Conservation (phyloP, 371 early-diverging fungal genomes). For the Globomyces sp. region DNA sequence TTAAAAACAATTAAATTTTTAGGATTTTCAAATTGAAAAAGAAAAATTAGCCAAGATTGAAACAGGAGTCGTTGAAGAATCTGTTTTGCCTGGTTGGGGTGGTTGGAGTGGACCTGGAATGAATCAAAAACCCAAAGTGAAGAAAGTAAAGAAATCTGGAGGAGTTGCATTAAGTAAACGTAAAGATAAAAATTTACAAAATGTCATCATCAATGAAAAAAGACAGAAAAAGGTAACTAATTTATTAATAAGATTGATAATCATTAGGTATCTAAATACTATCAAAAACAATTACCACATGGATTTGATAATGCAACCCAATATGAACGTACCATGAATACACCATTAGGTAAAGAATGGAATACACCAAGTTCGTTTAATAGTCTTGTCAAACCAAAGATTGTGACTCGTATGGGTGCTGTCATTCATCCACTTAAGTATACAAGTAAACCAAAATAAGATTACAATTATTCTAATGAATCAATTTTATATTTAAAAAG, state of each 20-base stretch:
- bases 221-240: constrained; percentile 65
- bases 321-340: constrained; percentile 79
- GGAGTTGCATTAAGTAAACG: constrained; percentile 69
- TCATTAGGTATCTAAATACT: constrained; percentile 66
- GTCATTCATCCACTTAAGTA: constrained; percentile 78
- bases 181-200: constrained; percentile 73
- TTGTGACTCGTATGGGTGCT: constrained; percentile 79
- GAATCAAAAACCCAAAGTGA: constrained; percentile 57
- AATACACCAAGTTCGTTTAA: constrained; percentile 73
- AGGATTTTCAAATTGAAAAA: constrained; percentile 89
- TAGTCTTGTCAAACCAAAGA: constrained; percentile 74
- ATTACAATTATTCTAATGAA: background rate
- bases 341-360: constrained; percentile 95
- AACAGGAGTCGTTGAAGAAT: constrained; percentile 71
- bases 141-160: constrained; percentile 56
- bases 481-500: background rate
- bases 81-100: constrained; percentile 92
- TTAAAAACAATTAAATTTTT: background rate
- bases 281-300: constrained; percentile 70
- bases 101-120: constrained; percentile 73
- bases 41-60: constrained; percentile 63
- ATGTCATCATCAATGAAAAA: constrained; percentile 92
- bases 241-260: no score
- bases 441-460: background rate
- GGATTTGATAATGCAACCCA: constrained; percentile 84